These are phyloP conservation scores for Seminavis robusta DNA, from an alignment of 108 stramenopile genomes.

Conservation along the genomic window DNA sequence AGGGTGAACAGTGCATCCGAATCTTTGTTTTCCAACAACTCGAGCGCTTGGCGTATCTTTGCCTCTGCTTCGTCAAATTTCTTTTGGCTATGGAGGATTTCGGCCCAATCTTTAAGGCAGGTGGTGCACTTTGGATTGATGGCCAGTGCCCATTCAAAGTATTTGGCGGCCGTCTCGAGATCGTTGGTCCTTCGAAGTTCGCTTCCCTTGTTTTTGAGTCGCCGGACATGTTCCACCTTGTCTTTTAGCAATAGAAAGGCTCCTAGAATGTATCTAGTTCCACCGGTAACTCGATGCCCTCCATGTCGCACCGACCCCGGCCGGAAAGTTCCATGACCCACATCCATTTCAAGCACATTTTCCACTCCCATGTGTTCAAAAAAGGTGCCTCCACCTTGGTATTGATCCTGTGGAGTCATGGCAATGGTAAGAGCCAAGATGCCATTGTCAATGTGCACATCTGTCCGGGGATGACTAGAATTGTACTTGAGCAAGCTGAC, in stretches of 20 bases:
- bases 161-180: conserved; percentile 34
- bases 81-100: conserved; percentile 39
- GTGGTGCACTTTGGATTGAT: conserved; percentile 59
- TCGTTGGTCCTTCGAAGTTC: conserved; percentile 33
- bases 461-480: conserved; percentile 59
- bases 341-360: conserved; percentile 53
- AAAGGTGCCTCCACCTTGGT: conserved; percentile 57
- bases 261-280: conserved; percentile 53
- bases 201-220: conserved; percentile 60
- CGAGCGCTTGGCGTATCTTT: conserved; percentile 37
- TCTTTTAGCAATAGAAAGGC: conserved; percentile 60
- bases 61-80: conserved; percentile 36
- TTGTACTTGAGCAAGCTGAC: conserved; percentile 63
- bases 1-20: conserved; percentile 59
- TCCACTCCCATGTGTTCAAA: conserved; percentile 59
- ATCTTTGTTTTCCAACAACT: conserved; percentile 50
- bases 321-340: conserved; percentile 58
- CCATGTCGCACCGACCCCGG: conserved; percentile 65
- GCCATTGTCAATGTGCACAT: conserved; percentile 69
- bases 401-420: conserved; percentile 39
- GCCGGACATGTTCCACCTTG: conserved; percentile 57
- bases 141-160: conserved; percentile 61
- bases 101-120: conserved; percentile 65
- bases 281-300: conserved; percentile 44
- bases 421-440: conserved; percentile 63